phyloP scores from a whole-genome alignment of 2,329 filamentous ascomycete genomes.

The Pseudonectria foliicola region DNA sequence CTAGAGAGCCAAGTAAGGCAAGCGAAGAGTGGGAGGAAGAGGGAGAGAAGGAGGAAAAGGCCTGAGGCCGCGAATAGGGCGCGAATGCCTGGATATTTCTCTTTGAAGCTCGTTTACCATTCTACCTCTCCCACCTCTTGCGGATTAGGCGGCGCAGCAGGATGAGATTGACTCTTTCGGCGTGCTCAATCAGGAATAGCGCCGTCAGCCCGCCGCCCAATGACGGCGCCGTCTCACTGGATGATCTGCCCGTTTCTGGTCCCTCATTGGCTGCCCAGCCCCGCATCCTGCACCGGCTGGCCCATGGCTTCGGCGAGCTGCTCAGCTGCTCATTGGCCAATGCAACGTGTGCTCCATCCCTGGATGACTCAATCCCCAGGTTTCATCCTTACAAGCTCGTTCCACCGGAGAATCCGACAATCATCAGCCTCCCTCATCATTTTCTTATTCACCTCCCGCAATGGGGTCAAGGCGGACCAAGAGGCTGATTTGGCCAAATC shows the following conservation, averaged over 20 bases:
- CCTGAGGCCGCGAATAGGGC: conserved; percentile 28
- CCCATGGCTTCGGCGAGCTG: conserved; percentile 29
- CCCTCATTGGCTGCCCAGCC: conserved; percentile 21
- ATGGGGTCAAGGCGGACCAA: no score
- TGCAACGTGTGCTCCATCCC: conserved; percentile 11
- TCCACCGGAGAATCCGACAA: no score
- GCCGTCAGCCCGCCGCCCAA: conserved; percentile 21
- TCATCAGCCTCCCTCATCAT: no score
- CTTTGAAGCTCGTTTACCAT: conserved; percentile 15
- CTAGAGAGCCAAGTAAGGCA: conserved; percentile 5
- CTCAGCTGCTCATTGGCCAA: conserved; percentile 26
- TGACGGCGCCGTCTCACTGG: conserved; percentile 5
- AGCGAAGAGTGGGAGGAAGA: conserved; percentile 7
- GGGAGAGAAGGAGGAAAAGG: conserved; percentile 16
- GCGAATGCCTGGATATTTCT: conserved; percentile 29
- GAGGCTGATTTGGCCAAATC: no score
- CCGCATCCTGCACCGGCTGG: conserved; percentile 21
- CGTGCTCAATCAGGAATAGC: conserved; percentile 35
- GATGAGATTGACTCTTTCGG: conserved; percentile 35
- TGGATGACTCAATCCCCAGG: conserved; percentile 28
- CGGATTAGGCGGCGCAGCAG: conserved; percentile 25
- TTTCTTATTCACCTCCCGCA: no score
- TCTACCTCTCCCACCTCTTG: no score
- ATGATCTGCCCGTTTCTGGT: conserved; percentile 3
- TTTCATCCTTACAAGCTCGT: conserved; percentile 11